phyloP scores from a whole-genome alignment of 2,329 filamentous ascomycete species.

The Albophoma yamanashiensis region DNA sequence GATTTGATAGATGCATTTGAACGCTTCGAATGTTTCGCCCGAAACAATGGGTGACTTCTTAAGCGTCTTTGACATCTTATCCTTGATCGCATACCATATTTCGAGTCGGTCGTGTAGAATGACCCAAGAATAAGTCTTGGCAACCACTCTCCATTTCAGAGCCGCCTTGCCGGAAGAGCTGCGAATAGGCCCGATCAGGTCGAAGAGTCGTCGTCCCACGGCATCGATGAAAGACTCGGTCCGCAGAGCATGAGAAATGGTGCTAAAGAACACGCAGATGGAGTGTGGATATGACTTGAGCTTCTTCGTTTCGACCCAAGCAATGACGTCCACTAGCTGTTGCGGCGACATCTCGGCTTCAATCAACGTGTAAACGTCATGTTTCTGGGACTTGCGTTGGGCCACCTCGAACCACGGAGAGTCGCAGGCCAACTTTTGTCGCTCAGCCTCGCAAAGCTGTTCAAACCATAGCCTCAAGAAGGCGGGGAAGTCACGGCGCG shows the following conservation, averaged over 20 bases:
- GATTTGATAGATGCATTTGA: conserved; percentile 25
- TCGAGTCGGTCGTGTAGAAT: conserved; percentile 14
- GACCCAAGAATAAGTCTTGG: conserved; percentile 24
- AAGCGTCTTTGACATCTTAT: conserved; percentile 20
- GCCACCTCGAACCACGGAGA: conserved; percentile 23
- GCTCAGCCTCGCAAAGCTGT: conserved; percentile 26
- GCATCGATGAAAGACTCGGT: conserved; percentile 32
- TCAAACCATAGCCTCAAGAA: conserved; percentile 38
- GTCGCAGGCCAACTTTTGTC: conserved; percentile 11
- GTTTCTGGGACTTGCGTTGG: conserved; percentile 6
- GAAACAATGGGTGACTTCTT: conserved; percentile 19
- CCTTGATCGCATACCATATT: conserved; percentile 22
- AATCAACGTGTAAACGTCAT: conserved; percentile 16
- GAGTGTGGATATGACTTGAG: conserved; percentile 19
- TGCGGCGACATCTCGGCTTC: conserved; percentile 32
- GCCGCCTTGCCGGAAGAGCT: conserved; percentile 19
- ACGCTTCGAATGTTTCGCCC: conserved; percentile 27
- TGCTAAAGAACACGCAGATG: conserved; percentile 30
- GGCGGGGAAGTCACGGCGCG: conserved; percentile 29
- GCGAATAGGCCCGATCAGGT: conserved; percentile 18
- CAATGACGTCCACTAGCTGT: conserved; percentile 31
- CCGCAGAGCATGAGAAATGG: conserved; percentile 29
- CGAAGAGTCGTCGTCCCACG: conserved; percentile 26
- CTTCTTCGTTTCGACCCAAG: conserved; percentile 27
- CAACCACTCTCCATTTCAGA: conserved; percentile 29